Conservation (phyloP, 176 grass and related monocot genomes). For the Pharus latifolius region DNA sequence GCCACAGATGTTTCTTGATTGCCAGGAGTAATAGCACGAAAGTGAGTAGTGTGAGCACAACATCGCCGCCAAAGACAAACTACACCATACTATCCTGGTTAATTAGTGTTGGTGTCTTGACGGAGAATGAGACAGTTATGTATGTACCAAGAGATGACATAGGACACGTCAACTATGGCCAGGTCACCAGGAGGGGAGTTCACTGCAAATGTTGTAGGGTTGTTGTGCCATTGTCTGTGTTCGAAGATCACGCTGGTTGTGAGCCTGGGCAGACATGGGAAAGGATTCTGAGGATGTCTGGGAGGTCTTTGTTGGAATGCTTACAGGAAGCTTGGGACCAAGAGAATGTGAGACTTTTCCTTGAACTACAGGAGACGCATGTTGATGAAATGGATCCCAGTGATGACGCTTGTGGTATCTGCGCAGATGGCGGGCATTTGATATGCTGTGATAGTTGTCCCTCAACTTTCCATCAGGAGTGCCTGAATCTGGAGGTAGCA, state of each 20-base stretch:
- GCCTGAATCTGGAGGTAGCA: constrained; percentile 27
- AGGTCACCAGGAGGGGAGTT: constrained; percentile 11
- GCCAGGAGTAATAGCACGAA: too few species aligned
- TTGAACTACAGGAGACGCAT: too few species aligned
- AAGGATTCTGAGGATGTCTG: constrained; percentile 24
- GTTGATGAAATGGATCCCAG: constrained; percentile 35
- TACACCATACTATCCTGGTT: constrained; percentile 31
- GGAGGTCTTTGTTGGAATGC: constrained; percentile 22
- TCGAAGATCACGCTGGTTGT: constrained; percentile 27
- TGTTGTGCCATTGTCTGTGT: constrained; percentile 15
- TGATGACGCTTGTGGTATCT: constrained; percentile 41
- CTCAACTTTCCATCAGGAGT: constrained; percentile 46
- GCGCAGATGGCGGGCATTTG: constrained; percentile 33
- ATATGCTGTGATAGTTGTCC: constrained; percentile 41
- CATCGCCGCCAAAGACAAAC: too few species aligned
- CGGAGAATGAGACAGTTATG: constrained; percentile 28
- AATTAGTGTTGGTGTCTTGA: constrained; percentile 25
- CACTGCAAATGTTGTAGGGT: constrained; percentile 24
- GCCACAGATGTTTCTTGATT: too few species aligned
- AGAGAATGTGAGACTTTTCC: neutral
- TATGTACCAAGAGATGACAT: constrained; percentile 21
- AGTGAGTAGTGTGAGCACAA: too few species aligned
- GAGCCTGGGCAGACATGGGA: constrained; percentile 17
- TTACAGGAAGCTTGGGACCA: constrained; percentile 7
- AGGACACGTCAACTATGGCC: constrained; percentile 9